Evolutionary conservation across 2,329 filamentous ascomycete genomes (phyloP).

Genomic region (Aspergillus melleus): DNA sequence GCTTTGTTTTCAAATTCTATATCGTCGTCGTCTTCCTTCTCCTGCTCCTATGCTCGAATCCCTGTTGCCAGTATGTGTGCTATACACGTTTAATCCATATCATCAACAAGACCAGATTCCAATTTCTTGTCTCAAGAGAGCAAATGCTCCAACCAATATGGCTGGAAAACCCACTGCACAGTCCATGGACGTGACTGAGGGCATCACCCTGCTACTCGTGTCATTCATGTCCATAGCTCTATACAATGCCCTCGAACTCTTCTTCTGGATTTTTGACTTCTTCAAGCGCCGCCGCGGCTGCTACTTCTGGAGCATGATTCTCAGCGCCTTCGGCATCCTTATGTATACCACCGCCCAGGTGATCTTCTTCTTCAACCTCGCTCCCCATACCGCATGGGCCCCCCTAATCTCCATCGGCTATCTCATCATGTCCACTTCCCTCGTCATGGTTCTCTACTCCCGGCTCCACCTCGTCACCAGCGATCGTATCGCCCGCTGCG

Average conservation of each 20-base stretch:
- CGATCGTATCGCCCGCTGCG: slow-evolving; percentile 46
- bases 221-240: slow-evolving; percentile 40
- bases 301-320: slow-evolving; percentile 45
- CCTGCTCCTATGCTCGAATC: not conserved
- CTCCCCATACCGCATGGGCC: slow-evolving; percentile 35
- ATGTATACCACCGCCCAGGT: slow-evolving; percentile 41
- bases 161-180: not conserved
- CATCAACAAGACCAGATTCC: not conserved
- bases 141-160: not conserved
- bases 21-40: not conserved
- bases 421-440: slow-evolving; percentile 61
- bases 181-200: not conserved
- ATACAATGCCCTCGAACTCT: slow-evolving; percentile 50
- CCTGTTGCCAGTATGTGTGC: not conserved
- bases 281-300: slow-evolving; percentile 39
- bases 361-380: slow-evolving; percentile 39
- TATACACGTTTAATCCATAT: not conserved
- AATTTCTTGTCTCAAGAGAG: not conserved
- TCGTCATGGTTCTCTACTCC: slow-evolving; percentile 63
- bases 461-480: slow-evolving; percentile 60
- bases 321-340: slow-evolving; percentile 36
- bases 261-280: slow-evolving; percentile 37
- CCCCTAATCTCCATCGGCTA: slow-evolving; percentile 53
- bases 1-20: not conserved
- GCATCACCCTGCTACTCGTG: slow-evolving; percentile 17